These are phyloP conservation scores for Coffea canephora DNA, from an alignment of 257 asterid species.

Conservation along the genomic window DNA sequence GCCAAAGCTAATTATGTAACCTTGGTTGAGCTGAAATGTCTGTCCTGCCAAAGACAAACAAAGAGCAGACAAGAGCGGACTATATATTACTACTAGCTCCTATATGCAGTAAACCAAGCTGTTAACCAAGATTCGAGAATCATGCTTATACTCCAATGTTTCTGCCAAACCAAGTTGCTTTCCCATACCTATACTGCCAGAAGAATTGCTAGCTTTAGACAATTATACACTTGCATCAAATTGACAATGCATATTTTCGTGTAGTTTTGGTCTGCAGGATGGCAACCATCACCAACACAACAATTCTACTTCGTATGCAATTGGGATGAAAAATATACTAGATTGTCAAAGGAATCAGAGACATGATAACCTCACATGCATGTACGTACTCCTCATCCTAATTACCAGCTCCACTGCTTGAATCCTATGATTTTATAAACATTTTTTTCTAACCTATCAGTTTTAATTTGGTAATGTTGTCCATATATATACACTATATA, in stretches of 20 bases:
- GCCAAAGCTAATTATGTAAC: neutral
- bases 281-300: neutral
- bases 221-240: neutral
- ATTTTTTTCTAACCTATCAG: neutral
- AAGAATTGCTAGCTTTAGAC: neutral
- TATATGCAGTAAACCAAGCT: neutral
- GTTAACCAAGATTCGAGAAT: neutral
- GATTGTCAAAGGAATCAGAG: neutral
- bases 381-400: neutral
- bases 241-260: neutral
- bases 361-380: neutral
- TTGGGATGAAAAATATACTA: neutral
- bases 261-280: neutral
- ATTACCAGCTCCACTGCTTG: neutral
- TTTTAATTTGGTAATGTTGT: neutral
- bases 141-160: neutral
- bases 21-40: neutral
- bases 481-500: no score
- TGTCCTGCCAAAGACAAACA: neutral
- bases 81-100: neutral
- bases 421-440: neutral
- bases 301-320: neutral
- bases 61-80: constrained; percentile 1
- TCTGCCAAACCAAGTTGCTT: neutral
- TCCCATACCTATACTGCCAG: neutral